Percentiles rank a stretch among this genome's conserved stretches.
Evolutionary conservation across 2,329 filamentous ascomycete species (phyloP).

Genomic region (Alternaria burnsii): DNA sequence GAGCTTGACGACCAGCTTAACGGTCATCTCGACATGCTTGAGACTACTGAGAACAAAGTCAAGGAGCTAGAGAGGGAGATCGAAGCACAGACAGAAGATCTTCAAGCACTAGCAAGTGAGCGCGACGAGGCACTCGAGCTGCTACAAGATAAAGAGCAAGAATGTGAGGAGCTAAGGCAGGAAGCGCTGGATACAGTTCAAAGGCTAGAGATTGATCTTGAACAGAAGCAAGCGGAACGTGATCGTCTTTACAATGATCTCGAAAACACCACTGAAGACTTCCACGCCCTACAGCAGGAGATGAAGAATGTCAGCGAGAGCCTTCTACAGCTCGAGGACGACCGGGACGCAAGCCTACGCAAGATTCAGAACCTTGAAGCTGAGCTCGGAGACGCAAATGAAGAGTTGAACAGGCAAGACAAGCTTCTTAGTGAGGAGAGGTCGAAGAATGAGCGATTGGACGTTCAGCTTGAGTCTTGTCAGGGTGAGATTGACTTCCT

Average conservation of each 20-base stretch:
- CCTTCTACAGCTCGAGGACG: conserved; percentile 86
- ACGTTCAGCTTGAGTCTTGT: conserved; percentile 90
- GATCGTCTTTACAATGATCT: conserved; percentile 75
- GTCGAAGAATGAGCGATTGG: conserved; percentile 84
- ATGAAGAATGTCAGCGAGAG: conserved; percentile 92
- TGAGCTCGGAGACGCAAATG: conserved; percentile 83
- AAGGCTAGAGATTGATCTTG: conserved; percentile 68
- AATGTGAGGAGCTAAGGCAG: conserved; percentile 61
- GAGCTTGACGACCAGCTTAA: conserved; percentile 85
- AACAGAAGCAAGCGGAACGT: conserved; percentile 75
- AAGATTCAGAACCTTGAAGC: conserved; percentile 84
- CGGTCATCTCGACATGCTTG: conserved; percentile 79
- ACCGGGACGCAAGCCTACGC: conserved; percentile 79
- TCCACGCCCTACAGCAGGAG: conserved; percentile 89
- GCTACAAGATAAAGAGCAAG: conserved; percentile 69
- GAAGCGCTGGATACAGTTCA: conserved; percentile 69
- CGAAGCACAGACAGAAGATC: conserved; percentile 78
- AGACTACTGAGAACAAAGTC: conserved; percentile 66
- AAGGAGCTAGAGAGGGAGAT: conserved; percentile 81
- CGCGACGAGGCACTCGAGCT: conserved; percentile 84
- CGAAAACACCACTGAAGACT: conserved; percentile 81
- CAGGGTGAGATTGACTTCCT: conserved; percentile 95
- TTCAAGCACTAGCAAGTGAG: conserved; percentile 80
- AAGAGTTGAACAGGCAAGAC: conserved; percentile 86
- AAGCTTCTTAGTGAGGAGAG: conserved; percentile 84